Conservation (phyloP, 176 grass and related monocot genomes). For the Raddia distichophylla region DNA sequence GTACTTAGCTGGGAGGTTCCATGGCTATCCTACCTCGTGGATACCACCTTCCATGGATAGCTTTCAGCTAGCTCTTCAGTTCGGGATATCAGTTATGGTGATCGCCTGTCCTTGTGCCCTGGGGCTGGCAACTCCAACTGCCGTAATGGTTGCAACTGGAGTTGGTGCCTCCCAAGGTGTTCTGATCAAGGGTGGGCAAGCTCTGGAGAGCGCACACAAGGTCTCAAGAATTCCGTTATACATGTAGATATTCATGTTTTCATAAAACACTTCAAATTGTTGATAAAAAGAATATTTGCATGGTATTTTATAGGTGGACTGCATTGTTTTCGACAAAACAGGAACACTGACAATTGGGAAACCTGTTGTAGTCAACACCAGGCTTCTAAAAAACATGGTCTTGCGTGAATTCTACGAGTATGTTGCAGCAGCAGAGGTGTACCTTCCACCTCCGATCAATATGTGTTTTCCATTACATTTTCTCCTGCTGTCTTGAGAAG, state of each 20-base stretch:
- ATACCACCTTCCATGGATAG: constrained; percentile 94
- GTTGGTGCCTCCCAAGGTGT: constrained; percentile 93
- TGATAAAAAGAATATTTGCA: constrained; percentile 4
- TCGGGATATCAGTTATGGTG: constrained; percentile 97
- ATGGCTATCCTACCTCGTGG: constrained; percentile 74
- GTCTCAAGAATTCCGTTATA: constrained; percentile 29
- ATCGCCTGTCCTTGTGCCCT: constrained; percentile 95
- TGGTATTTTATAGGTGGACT: constrained; percentile 64
- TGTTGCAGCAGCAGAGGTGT: constrained; percentile 76
- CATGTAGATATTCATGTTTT: not conserved
- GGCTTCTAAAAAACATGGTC: constrained; percentile 78
- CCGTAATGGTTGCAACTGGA: constrained; percentile 97
- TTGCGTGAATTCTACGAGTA: constrained; percentile 81
- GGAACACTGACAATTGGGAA: constrained; percentile 90
- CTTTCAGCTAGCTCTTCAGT: constrained; percentile 94
- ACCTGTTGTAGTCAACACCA: constrained; percentile 76
- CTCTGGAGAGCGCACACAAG: constrained; percentile 93
- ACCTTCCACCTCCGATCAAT: not conserved
- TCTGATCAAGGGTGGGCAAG: constrained; percentile 94
- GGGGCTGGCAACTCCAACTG: constrained; percentile 92
- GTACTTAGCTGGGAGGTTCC: constrained; percentile 80
- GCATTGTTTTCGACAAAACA: constrained; percentile 93
- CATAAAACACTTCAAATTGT: not conserved
- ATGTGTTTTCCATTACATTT: not conserved
- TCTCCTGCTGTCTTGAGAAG: not conserved